Percentiles rank a stretch among this genome's conserved stretches.
Evolutionary conservation across 306 rosid genomes (phyloP).

Genomic region (Trifolium subterraneum): DNA sequence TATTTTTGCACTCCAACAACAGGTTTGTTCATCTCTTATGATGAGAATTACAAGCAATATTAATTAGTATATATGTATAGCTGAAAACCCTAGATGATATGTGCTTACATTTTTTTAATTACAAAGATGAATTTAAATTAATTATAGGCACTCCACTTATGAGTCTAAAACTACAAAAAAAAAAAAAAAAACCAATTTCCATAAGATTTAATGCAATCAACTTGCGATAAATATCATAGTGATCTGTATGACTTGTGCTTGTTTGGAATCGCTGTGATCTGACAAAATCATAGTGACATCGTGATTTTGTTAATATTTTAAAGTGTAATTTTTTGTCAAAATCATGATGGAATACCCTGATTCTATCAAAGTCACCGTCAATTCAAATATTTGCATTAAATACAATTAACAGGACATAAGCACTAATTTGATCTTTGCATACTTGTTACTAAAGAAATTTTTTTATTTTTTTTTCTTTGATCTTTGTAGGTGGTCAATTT

Average conservation of each 20-base stretch:
- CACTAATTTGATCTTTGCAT: not conserved
- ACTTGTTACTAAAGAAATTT: constrained; percentile 7
- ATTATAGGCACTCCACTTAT: not conserved
- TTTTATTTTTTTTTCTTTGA: constrained; percentile 22
- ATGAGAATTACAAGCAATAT: not conserved
- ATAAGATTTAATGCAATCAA: not conserved
- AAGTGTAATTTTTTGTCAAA: not conserved
- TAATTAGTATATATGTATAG: not conserved
- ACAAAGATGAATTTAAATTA: not conserved
- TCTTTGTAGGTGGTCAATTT: constrained; percentile 76
- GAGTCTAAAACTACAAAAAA: not conserved
- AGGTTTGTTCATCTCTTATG: constrained; percentile 55
- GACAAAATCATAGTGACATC: not conserved
- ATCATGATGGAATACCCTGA: not conserved
- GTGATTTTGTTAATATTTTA: not conserved
- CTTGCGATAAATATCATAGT: not conserved
- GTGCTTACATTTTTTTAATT: not conserved
- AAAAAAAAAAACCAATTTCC: not conserved
- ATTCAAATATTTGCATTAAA: not conserved
- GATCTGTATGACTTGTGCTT: not conserved
- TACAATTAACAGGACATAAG: not conserved
- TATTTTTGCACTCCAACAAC: constrained; percentile 92
- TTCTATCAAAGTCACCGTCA: not conserved
- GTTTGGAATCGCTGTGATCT: not conserved
- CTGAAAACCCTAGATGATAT: constrained; percentile 47